A percentile compares a stretch with the other conserved stretches of the same genome.
Conservation (phyloP, 2,329 filamentous ascomycete genomes). For the Alternaria arbusti region DNA sequence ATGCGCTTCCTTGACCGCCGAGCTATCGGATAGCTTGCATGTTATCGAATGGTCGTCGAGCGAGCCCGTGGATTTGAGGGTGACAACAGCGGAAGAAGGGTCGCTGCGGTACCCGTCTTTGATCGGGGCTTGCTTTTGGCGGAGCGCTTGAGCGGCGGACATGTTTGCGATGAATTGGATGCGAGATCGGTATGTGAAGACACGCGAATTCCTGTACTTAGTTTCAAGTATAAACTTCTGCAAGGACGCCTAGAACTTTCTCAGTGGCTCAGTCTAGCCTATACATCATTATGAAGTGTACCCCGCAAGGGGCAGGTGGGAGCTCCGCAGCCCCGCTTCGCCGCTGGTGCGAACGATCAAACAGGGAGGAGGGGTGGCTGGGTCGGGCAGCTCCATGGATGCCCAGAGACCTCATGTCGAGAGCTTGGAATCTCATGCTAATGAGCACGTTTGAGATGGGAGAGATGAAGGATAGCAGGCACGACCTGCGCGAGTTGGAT, state of each 20-base stretch:
- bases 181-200: neutral
- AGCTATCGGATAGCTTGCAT: slow-evolving; percentile 55
- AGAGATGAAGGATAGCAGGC: neutral
- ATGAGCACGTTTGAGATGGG: neutral
- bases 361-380: slow-evolving; percentile 13
- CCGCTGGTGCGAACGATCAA: slow-evolving; percentile 23
- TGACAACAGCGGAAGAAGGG: slow-evolving; percentile 54
- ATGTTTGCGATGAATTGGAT: slow-evolving; percentile 16
- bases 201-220: neutral
- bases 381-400: too few species aligned
- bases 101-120: slow-evolving; percentile 55
- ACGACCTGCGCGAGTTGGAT: neutral
- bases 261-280: too few species aligned
- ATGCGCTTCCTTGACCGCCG: slow-evolving; percentile 50
- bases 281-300: slow-evolving; percentile 11
- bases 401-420: neutral
- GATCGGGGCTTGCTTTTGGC: slow-evolving; percentile 57
- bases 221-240: neutral
- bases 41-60: slow-evolving; percentile 55
- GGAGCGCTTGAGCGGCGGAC: slow-evolving; percentile 47
- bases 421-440: neutral
- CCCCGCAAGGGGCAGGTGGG: slow-evolving; percentile 26
- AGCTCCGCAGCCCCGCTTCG: slow-evolving; percentile 26
- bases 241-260: neutral
- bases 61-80: slow-evolving; percentile 53